Evolutionary conservation across 495 filamentous ascomycete species (phyloP).

Genomic region (Staphylotrichum longicolle): DNA sequence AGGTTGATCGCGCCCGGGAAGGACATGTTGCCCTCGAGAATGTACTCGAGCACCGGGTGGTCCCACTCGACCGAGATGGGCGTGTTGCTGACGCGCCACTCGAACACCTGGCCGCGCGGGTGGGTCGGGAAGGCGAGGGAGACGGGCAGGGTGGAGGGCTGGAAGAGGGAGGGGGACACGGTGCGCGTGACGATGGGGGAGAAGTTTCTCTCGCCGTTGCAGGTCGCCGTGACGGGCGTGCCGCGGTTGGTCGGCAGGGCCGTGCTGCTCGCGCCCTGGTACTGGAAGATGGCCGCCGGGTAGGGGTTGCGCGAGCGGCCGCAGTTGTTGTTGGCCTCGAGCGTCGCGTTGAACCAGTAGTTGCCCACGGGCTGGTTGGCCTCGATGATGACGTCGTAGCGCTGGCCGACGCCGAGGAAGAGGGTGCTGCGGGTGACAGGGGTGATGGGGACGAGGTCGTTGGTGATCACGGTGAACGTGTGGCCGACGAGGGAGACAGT

Average conservation of each 20-base stretch:
- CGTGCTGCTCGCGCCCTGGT: slow-evolving; percentile 26
- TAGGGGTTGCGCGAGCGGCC: slow-evolving; percentile 18
- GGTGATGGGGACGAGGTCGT: neutral
- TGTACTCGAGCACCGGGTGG: slow-evolving; percentile 35
- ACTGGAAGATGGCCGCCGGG: slow-evolving; percentile 45
- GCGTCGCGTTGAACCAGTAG: slow-evolving; percentile 3
- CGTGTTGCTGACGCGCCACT: slow-evolving; percentile 35
- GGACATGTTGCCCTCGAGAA: no score
- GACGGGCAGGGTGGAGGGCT: no score
- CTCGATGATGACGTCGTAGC: slow-evolving; percentile 1
- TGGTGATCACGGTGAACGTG: slow-evolving; percentile 5
- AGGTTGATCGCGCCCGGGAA: no score
- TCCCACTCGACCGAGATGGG: slow-evolving; percentile 39
- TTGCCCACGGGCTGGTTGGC: neutral
- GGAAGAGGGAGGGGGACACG: neutral
- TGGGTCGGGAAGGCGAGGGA: neutral
- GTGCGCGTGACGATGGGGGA: slow-evolving; percentile 27
- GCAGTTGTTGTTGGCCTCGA: no score
- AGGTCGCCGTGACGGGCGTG: slow-evolving; percentile 22
- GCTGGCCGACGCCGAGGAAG: neutral
- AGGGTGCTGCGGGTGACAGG: neutral
- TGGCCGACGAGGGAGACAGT: slow-evolving; percentile 2
- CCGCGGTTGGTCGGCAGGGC: slow-evolving; percentile 29
- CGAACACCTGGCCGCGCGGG: neutral
- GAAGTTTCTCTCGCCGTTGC: slow-evolving; percentile 30